phyloP scores from a whole-genome alignment of 768 basidiomycete genomes.

The Gymnopilus junonius region DNA sequence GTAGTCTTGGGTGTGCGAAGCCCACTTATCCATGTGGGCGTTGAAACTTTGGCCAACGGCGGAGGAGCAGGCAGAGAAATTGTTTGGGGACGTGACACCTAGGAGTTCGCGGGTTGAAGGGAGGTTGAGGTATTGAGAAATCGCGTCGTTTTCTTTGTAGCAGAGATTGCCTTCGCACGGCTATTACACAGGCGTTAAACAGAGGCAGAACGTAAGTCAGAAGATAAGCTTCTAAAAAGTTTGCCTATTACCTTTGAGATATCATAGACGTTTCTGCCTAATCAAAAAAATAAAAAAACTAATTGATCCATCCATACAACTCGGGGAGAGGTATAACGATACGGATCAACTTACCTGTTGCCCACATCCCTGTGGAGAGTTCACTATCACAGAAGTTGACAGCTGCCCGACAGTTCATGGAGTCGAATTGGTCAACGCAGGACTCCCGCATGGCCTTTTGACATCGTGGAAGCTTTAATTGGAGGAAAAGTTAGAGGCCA shows the following conservation, averaged over 20 bases:
- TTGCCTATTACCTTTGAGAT: constrained; percentile 47
- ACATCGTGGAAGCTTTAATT: constrained; percentile 66
- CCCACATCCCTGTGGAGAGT: constrained; percentile 49
- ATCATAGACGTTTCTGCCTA: constrained; percentile 57
- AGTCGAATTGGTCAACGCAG: constrained; percentile 72
- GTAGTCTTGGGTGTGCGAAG: constrained; percentile 61
- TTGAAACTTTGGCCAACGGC: constrained; percentile 56
- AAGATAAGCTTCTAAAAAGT: neutral
- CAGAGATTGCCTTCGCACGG: constrained; percentile 40
- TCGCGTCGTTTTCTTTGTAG: constrained; percentile 40
- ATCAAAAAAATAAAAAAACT: neutral
- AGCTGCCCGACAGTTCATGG: constrained; percentile 69
- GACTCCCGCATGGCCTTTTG: constrained; percentile 54
- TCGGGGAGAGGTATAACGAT: neutral
- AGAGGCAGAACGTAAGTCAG: neutral
- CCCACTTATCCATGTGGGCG: constrained; percentile 64
- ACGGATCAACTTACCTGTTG: constrained; percentile 38
- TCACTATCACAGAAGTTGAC: constrained; percentile 65
- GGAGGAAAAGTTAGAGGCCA: neutral
- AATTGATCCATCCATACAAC: constrained; percentile 4
- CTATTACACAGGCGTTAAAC: too few species aligned
- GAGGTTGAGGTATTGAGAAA: constrained; percentile 60
- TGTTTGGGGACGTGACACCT: constrained; percentile 56
- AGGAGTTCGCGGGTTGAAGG: constrained; percentile 53
- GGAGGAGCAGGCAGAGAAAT: constrained; percentile 62